A percentile compares a stretch with the other conserved stretches of the same genome.
These are phyloP conservation scores for Fusarium chlamydosporum DNA, from an alignment of 2,329 filamentous ascomycete genomes.

Conservation along the genomic window DNA sequence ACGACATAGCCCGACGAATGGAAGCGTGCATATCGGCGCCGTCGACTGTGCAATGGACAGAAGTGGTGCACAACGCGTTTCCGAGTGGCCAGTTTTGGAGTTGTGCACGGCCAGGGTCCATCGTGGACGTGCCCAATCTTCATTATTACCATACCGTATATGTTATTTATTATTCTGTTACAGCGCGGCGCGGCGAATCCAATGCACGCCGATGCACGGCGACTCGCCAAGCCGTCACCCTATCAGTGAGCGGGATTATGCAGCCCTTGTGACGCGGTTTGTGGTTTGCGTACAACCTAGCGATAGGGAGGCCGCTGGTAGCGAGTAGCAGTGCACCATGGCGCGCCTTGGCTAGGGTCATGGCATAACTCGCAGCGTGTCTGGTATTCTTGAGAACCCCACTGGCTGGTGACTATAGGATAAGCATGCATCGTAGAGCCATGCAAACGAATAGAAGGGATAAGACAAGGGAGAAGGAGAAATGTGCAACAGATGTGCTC, in stretches of 20 bases:
- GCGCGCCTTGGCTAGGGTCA: conserved; percentile 42
- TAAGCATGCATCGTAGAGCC: conserved; percentile 29
- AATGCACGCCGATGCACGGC: conserved; percentile 42
- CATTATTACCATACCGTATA: conserved; percentile 27
- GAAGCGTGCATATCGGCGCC: conserved; percentile 50
- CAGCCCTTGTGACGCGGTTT: conserved; percentile 55
- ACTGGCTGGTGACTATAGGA: conserved; percentile 37
- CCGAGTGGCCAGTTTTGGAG: conserved; percentile 46
- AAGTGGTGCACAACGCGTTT: conserved; percentile 46
- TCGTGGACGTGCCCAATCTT: conserved; percentile 35
- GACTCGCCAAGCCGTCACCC: conserved; percentile 45
- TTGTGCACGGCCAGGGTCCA: conserved; percentile 47
- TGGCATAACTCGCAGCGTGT: conserved; percentile 49
- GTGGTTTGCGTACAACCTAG: conserved; percentile 52
- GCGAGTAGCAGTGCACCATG: conserved; percentile 45
- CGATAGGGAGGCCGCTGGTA: conserved; percentile 41
- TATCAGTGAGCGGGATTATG: conserved; percentile 55
- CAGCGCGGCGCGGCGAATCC: conserved; percentile 42
- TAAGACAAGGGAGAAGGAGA: conserved; percentile 40
- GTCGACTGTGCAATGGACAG: conserved; percentile 30
- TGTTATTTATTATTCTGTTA: conserved; percentile 35
- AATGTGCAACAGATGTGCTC: conserved; percentile 43
- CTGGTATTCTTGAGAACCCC: conserved; percentile 43
- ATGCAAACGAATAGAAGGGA: conserved; percentile 43
- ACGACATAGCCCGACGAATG: conserved; percentile 52